These are phyloP conservation scores for Populus nigra DNA, from an alignment of 345 rosid species.

Conservation along the genomic window DNA sequence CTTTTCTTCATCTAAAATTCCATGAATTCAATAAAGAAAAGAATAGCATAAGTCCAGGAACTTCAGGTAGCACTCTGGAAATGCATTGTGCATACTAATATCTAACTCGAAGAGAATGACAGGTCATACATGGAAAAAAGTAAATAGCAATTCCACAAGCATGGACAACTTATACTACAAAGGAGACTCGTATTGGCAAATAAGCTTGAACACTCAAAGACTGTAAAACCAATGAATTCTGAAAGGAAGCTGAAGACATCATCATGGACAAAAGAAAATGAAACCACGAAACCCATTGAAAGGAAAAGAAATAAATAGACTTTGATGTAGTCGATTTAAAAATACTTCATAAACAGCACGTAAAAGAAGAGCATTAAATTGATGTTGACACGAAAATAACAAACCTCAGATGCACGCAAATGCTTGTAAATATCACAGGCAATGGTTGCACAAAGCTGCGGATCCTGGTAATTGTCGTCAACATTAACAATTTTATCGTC, in stretches of 20 bases:
- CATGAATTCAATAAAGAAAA: not conserved
- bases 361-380: not conserved
- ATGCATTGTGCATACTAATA: not conserved
- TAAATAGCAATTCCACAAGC: not conserved
- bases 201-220: not conserved
- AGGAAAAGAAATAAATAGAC: not conserved
- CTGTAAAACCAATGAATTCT: not conserved
- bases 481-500: slow-evolving; percentile 49
- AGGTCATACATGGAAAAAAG: not conserved
- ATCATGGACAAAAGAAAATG: not conserved
- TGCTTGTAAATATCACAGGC: slow-evolving; percentile 56
- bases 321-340: no score
- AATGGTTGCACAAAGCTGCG: slow-evolving; percentile 77
- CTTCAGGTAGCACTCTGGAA: not conserved
- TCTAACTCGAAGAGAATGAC: not conserved
- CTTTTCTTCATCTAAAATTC: slow-evolving; percentile 64
- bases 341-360: no score
- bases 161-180: not conserved
- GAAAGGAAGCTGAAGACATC: no score
- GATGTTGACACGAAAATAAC: not conserved
- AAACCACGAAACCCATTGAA: not conserved
- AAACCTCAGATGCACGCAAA: slow-evolving; percentile 76
- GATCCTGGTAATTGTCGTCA: slow-evolving; percentile 55
- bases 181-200: not conserved
- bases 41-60: not conserved